Evolutionary conservation across 805 yeast genomes (phyloP).

Genomic region (Kazachstania psychrophila): DNA sequence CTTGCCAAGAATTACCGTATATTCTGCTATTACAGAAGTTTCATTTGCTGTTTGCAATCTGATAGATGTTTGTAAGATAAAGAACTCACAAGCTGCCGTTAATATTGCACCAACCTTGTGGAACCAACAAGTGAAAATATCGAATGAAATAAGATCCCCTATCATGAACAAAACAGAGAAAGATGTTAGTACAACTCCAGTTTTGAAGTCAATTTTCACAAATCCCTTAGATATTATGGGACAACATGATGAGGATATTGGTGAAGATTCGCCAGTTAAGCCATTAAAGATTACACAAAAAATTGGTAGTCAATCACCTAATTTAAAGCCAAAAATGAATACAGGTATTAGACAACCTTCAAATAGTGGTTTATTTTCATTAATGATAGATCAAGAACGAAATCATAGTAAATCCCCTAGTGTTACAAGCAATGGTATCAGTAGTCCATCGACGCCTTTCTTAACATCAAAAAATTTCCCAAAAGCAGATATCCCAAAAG

Average conservation of each 20-base stretch:
- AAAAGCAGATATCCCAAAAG: background rate
- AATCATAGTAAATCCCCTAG: constrained; percentile 1
- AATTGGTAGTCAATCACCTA: constrained; percentile 5
- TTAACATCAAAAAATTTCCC: background rate
- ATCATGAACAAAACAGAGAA: no score
- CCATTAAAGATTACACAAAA: constrained; percentile 62
- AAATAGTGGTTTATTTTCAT: constrained; percentile 19
- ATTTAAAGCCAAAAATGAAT: constrained; percentile 3
- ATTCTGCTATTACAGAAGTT: constrained; percentile 67
- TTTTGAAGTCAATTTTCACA: background rate
- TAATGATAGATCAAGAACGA: constrained; percentile 11
- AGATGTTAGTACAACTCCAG: no score
- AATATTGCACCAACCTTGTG: no score
- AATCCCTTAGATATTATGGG: constrained; percentile 1
- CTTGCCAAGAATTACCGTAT: constrained; percentile 59
- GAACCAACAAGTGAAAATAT: no score
- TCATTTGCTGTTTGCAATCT: constrained; percentile 55
- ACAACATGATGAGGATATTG: background rate
- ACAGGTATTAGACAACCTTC: constrained; percentile 20
- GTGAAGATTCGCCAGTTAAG: constrained; percentile 38
- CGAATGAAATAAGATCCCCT: no score
- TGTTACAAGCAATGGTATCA: background rate
- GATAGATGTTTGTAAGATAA: constrained; percentile 28
- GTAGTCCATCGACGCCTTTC: background rate
- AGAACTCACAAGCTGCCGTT: constrained; percentile 1